These are phyloP conservation scores for Citrus inodora DNA, from an alignment of 345 rosid species.

Conservation along the genomic window DNA sequence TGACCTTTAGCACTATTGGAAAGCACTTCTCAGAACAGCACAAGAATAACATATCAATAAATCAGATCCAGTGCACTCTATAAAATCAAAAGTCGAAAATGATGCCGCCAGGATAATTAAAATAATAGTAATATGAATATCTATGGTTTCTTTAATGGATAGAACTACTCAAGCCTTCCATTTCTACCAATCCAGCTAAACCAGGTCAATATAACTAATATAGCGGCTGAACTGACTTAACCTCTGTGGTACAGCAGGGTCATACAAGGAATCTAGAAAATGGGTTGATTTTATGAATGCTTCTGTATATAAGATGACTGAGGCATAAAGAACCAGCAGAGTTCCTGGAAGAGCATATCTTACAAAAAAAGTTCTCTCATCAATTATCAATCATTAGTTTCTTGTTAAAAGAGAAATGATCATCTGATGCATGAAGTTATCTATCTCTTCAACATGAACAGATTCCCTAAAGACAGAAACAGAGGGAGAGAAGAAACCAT, in stretches of 20 bases:
- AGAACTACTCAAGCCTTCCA: not conserved
- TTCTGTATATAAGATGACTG: not conserved
- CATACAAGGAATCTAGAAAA: not conserved
- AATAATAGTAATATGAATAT: not conserved
- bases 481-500: not conserved
- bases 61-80: not conserved
- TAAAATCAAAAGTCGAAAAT: not conserved
- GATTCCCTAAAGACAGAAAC: not conserved
- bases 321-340: not conserved
- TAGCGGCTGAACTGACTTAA: not conserved
- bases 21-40: constrained; percentile 11
- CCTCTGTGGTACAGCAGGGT: not conserved
- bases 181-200: not conserved
- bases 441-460: not conserved
- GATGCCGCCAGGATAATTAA: not conserved
- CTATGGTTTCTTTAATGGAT: not conserved
- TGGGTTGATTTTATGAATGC: not conserved
- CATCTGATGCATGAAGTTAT: not conserved
- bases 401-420: not conserved
- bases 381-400: not conserved
- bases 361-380: not conserved
- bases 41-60: not conserved
- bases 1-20: constrained; percentile 7
- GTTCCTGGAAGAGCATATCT: not conserved
- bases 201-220: not conserved